phyloP scores from a whole-genome alignment of 106 monocot species.

The Iris macrosiphon region DNA sequence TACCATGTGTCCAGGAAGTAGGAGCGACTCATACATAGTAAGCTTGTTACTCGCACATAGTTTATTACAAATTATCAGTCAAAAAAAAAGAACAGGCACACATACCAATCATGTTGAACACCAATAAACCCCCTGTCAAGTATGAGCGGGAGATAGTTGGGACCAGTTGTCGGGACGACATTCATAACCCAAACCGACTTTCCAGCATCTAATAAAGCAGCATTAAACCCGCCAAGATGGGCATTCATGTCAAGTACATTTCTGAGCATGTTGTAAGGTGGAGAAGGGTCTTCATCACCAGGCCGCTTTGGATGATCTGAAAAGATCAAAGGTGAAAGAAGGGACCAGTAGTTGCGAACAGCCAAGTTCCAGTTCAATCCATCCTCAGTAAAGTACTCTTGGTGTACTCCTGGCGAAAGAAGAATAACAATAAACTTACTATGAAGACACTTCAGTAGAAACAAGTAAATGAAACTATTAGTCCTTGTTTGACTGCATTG shows the following conservation, averaged over 20 bases:
- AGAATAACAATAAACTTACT: constrained; percentile 1
- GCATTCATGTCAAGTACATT: constrained; percentile 95
- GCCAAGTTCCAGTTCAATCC: constrained; percentile 41
- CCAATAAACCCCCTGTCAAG: constrained; percentile 90
- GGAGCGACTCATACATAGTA: too few relatives aligned
- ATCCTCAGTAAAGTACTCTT: constrained; percentile 57
- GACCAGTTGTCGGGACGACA: constrained; percentile 54
- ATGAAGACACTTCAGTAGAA: too few relatives aligned
- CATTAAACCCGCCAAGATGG: constrained; percentile 75
- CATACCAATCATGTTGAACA: constrained; percentile 96
- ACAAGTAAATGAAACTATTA: too few relatives aligned
- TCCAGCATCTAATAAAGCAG: constrained; percentile 71
- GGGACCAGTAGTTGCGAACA: constrained; percentile 72
- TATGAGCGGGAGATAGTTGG: constrained; percentile 72
- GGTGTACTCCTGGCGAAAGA: constrained; percentile 44
- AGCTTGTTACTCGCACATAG: too few relatives aligned
- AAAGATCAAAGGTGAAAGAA: constrained; percentile 84
- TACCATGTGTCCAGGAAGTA: too few relatives aligned
- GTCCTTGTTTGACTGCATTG: too few relatives aligned
- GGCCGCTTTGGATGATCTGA: constrained; percentile 97
- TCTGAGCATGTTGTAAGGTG: constrained; percentile 89
- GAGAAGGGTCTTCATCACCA: constrained; percentile 89
- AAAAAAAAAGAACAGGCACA: background rate
- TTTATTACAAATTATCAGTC: too few relatives aligned
- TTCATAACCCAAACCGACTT: constrained; percentile 99